phyloP scores from a whole-genome alignment of 2,329 filamentous ascomycete species.

The Pezicula radicicola region DNA sequence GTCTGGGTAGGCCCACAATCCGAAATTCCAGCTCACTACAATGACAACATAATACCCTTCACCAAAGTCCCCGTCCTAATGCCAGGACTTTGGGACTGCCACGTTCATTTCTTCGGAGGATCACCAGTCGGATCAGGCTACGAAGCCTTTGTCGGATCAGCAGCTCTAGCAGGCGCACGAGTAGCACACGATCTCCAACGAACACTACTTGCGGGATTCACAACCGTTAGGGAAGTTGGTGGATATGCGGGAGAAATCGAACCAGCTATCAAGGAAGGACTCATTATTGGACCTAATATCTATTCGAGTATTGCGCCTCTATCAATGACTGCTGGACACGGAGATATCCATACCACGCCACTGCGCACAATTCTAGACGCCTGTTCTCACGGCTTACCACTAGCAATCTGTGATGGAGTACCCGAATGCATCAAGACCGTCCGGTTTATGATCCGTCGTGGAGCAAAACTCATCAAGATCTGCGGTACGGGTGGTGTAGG shows the following conservation, averaged over 20 bases:
- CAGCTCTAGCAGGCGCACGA: slow-evolving; percentile 36
- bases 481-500: slow-evolving; percentile 42
- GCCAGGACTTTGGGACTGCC: slow-evolving; percentile 52
- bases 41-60: slow-evolving; percentile 27
- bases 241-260: slow-evolving; percentile 43
- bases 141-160: slow-evolving; percentile 3
- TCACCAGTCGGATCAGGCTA: slow-evolving; percentile 10
- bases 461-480: slow-evolving; percentile 46
- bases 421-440: slow-evolving; percentile 42
- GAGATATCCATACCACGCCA: slow-evolving; percentile 39
- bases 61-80: slow-evolving; percentile 40
- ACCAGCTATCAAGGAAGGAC: slow-evolving; percentile 39
- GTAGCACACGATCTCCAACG: slow-evolving; percentile 36
- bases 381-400: slow-evolving; percentile 27
- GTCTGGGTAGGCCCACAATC: slow-evolving; percentile 33
- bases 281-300: slow-evolving; percentile 44
- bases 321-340: slow-evolving; percentile 46
- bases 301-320: slow-evolving; percentile 43
- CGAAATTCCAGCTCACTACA: slow-evolving; percentile 22
- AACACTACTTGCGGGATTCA: slow-evolving; percentile 46
- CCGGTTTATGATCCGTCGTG: slow-evolving; percentile 39
- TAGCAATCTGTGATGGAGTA: slow-evolving; percentile 41
- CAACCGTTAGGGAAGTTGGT: slow-evolving; percentile 45
- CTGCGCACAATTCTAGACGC: slow-evolving; percentile 30
- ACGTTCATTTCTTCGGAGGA: slow-evolving; percentile 44